These are phyloP conservation scores for Sicyos edulis DNA, from an alignment of 306 rosid species.

Conservation along the genomic window DNA sequence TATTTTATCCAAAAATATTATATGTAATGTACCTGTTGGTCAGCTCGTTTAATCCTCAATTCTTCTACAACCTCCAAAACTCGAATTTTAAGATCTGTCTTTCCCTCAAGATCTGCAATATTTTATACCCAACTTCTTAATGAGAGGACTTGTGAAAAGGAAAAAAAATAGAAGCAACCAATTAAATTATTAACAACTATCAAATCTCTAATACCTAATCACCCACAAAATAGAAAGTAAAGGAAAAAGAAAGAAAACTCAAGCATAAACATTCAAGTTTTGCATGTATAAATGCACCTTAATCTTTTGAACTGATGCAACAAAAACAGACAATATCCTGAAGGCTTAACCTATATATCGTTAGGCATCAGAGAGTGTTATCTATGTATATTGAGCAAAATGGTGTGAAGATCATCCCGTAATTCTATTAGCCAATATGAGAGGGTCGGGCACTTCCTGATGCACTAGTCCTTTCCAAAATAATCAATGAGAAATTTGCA, in stretches of 20 bases:
- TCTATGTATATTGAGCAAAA: not conserved
- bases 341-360: not conserved
- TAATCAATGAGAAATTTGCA: not conserved
- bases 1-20: not conserved
- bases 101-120: conserved; percentile 91
- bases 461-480: not conserved
- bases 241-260: not conserved
- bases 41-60: conserved; percentile 86
- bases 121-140: not conserved
- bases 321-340: not conserved
- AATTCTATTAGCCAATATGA: not conserved
- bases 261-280: not conserved
- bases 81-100: conserved; percentile 85
- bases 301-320: not conserved
- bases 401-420: not conserved
- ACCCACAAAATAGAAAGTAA: not conserved
- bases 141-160: not conserved
- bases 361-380: not conserved
- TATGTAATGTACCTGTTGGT: conserved; percentile 60
- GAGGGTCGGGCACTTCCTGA: not conserved
- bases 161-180: not conserved
- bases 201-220: not conserved
- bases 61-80: conserved; percentile 85
- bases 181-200: not conserved
- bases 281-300: not conserved